Base-by-base conservation (phyloP, 805 yeast genomes). In the Candida silvicultrix region DNA sequence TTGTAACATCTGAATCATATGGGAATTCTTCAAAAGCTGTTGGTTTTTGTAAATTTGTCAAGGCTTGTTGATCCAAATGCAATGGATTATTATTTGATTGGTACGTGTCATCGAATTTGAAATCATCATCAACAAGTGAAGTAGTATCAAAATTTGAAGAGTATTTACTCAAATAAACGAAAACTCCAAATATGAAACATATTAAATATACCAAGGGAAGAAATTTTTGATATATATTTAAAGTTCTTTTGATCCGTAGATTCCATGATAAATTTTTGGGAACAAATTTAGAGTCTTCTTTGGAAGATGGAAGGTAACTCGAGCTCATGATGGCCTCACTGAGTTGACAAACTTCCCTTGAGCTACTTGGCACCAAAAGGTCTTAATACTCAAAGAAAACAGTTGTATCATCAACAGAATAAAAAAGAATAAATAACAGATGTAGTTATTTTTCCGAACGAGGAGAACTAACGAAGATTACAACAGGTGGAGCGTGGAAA, bases 21-120 rank as follows among this genome's bases (percentile, higher is more conserved):
- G 69, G 68, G 51, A 66, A 68, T 22, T 50, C 56, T 29, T 48
- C 52, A 10, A 57, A 50, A 7, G 49, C 34, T 1, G 51, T 49
- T 23, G 57, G 54, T 39, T 49, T 54, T n/a, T 49, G 48, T 32
- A 54, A 36, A 1, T 52, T 41, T 5, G 53, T 45, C 5, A 51
- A 36, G 0, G 57, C 49, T n/a, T 50, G 49, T 1, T 55, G 56
- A 37, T 55, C 60, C 12, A 43, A 28, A 22, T 49, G 4, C 14
- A 28, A 43, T 7, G 53, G 20, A 2, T 21, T n/a, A 9, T 49
- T 25, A 25, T 55, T 56, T 18, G 46, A 53, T 18, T 28, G 45
- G 35, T 48, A 48, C 5, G 55, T 51, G 38, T 59, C 58, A 14
- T 45, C 45, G 44, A 55, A 53, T 21, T 50, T 46, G 20, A 53